These are phyloP conservation scores for Mortierella sp. DNA, from an alignment of 371 early-diverging fungal genomes.

Conservation along the genomic window DNA sequence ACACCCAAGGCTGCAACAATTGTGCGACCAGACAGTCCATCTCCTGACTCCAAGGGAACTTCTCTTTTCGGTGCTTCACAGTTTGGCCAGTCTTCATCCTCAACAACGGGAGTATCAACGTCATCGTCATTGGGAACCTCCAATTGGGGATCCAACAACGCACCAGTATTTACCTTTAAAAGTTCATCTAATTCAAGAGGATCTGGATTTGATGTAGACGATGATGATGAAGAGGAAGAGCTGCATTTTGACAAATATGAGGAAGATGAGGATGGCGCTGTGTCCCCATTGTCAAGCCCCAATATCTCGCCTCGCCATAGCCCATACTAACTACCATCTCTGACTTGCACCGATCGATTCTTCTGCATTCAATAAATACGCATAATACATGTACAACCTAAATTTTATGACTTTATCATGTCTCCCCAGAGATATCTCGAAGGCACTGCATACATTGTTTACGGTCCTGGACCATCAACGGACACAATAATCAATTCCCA, in stretches of 20 bases:
- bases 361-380: neutral
- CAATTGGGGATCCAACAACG: neutral
- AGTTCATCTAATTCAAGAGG: neutral
- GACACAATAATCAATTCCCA: neutral
- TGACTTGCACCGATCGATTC: too few relatives aligned
- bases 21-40: neutral
- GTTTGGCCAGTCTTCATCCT: neutral
- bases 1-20: neutral
- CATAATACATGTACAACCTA: neutral
- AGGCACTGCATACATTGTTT: constrained; percentile 41
- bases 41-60: neutral
- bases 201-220: neutral
- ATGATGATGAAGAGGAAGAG: constrained; percentile 6
- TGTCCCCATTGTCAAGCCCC: constrained; percentile 5
- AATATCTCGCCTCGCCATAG: neutral
- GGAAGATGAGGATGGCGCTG: constrained; percentile 5
- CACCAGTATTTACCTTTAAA: constrained; percentile 1
- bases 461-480: constrained; percentile 9
- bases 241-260: neutral
- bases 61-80: neutral
- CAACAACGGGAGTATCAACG: neutral
- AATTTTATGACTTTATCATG: neutral
- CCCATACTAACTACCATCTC: neutral
- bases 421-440: constrained; percentile 10
- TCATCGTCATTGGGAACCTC: neutral